Conservation (phyloP, 768 basidiomycete genomes). For the Lentinula aciculospora region DNA sequence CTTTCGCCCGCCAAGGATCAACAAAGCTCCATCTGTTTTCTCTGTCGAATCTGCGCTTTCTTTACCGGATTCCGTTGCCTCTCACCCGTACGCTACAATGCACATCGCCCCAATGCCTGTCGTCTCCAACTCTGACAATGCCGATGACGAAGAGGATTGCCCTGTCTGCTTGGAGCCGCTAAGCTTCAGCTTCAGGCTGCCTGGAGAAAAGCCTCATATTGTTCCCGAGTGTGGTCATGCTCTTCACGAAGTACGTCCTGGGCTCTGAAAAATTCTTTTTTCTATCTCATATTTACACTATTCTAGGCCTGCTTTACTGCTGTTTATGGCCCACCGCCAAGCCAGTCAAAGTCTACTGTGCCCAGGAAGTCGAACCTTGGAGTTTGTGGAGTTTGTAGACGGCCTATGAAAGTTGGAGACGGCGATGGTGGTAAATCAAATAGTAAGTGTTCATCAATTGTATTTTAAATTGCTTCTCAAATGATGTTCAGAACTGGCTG, state of each 20-base stretch:
- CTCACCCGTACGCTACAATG: slow-evolving; percentile 57
- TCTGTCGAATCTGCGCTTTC: slow-evolving; percentile 36
- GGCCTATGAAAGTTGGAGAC: slow-evolving; percentile 94
- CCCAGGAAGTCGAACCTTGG: slow-evolving; percentile 79
- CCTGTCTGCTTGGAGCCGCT: slow-evolving; percentile 96
- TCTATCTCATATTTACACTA: slow-evolving; percentile 8
- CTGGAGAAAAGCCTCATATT: slow-evolving; percentile 96
- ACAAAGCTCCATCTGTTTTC: slow-evolving; percentile 46
- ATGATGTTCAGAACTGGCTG: slow-evolving; percentile 71
- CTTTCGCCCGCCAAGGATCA: slow-evolving; percentile 40
- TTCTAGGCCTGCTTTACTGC: slow-evolving; percentile 92
- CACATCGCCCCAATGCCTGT: slow-evolving; percentile 65
- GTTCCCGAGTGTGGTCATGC: slow-evolving; percentile 97
- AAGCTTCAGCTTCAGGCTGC: slow-evolving; percentile 86
- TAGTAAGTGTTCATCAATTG: slow-evolving; percentile 49
- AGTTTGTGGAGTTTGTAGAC: slow-evolving; percentile 93
- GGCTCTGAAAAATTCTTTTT: slow-evolving; percentile 4
- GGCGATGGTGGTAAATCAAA: slow-evolving; percentile 83
- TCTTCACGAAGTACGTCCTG: slow-evolving; percentile 73
- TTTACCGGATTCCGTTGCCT: slow-evolving; percentile 28
- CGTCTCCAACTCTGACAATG: slow-evolving; percentile 55
- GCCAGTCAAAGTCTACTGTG: slow-evolving; percentile 43
- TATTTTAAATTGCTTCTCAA: not conserved
- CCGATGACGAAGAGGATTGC: slow-evolving; percentile 84
- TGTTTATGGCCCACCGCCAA: slow-evolving; percentile 87